Evolutionary conservation across 2,329 filamentous ascomycete species (phyloP).

Genomic region (Xylaria sp.): DNA sequence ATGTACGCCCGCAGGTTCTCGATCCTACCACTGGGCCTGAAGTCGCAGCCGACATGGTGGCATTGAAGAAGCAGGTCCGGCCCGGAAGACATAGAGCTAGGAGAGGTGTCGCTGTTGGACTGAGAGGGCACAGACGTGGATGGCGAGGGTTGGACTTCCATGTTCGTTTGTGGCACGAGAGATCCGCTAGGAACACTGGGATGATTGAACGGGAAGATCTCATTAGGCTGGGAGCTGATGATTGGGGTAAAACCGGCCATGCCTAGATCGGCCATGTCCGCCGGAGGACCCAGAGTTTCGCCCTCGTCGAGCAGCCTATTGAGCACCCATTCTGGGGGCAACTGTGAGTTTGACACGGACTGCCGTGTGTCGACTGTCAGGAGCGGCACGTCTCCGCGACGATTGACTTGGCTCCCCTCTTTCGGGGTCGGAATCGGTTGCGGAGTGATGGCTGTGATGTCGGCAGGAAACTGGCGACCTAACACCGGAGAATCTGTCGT

Average conservation of each 20-base stretch:
- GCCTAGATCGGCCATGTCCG: neutral
- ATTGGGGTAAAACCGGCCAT: neutral
- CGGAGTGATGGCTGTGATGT: neutral
- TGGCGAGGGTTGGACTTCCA: neutral
- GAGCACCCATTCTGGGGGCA: neutral
- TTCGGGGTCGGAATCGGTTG: neutral
- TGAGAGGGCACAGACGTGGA: neutral
- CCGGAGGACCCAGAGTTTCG: neutral
- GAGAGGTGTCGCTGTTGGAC: neutral
- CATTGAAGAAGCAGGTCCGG: slow-evolving; percentile 7
- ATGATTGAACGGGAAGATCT: neutral
- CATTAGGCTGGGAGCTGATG: neutral
- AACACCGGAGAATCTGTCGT: neutral
- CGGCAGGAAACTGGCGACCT: neutral
- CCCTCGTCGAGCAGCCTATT: neutral
- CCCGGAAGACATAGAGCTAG: neutral
- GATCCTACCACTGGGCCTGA: slow-evolving; percentile 12
- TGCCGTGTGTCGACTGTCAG: slow-evolving; percentile 13
- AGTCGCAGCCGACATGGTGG: slow-evolving; percentile 3
- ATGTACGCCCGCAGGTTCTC: slow-evolving; percentile 18
- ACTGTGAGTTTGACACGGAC: neutral
- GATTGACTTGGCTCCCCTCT: neutral
- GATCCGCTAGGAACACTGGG: neutral
- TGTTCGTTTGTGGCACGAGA: neutral
- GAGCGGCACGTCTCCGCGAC: neutral